A percentile compares a stretch with the other conserved stretches of the same genome.
phyloP scores from a whole-genome alignment of 495 filamentous ascomycete species.

The Trichoderma parareesei region DNA sequence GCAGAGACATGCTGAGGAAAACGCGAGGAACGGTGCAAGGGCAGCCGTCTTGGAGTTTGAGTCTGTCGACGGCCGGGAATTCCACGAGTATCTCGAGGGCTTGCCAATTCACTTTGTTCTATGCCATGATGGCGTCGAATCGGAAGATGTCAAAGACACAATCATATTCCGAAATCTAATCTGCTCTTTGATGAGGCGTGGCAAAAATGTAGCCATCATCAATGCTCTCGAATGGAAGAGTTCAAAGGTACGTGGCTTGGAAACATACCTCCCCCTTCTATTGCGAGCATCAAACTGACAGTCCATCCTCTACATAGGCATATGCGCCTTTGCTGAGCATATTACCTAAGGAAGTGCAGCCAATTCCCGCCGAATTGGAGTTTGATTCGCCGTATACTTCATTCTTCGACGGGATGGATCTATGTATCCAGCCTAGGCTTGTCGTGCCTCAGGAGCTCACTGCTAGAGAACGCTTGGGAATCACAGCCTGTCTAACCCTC shows the following conservation, averaged over 20 bases:
- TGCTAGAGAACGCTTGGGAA: not conserved
- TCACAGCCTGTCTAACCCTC: not conserved
- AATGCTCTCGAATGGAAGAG: slow-evolving; percentile 23
- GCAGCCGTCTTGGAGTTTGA: slow-evolving; percentile 36
- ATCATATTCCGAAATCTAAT: slow-evolving; percentile 15
- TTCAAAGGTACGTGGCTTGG: slow-evolving; percentile 20
- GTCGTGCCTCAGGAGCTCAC: not conserved
- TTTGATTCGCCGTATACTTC: not conserved
- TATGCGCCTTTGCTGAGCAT: not conserved
- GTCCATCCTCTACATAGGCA: not conserved
- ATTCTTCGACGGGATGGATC: not conserved
- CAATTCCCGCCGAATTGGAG: not conserved
- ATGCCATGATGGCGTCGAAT: slow-evolving; percentile 40
- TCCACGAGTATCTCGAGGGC: slow-evolving; percentile 43
- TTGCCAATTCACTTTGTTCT: slow-evolving; percentile 58
- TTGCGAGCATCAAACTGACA: not conserved
- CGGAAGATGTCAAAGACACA: not conserved
- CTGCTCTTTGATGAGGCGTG: slow-evolving; percentile 14
- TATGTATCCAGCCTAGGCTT: not conserved
- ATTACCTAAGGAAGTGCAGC: not conserved
- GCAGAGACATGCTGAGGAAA: not conserved
- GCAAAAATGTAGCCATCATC: slow-evolving; percentile 22
- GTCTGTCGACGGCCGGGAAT: slow-evolving; percentile 35
- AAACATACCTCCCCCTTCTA: not conserved
- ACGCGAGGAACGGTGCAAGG: slow-evolving; percentile 16